These are phyloP conservation scores for Aspergillus vadensis DNA, from an alignment of 2,329 filamentous ascomycete species.

Conservation along the genomic window DNA sequence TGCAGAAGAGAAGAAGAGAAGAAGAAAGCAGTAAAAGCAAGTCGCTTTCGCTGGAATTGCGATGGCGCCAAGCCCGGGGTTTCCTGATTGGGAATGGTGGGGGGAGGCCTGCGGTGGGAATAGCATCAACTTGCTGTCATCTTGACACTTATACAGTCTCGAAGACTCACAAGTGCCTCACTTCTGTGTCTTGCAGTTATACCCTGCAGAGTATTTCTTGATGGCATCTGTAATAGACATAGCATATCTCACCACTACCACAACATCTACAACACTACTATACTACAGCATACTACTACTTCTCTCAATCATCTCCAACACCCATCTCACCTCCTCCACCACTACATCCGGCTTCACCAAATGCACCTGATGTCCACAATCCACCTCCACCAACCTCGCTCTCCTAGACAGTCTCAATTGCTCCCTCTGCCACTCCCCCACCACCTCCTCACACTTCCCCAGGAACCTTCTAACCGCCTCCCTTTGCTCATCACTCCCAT, in stretches of 20 bases:
- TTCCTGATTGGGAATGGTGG: slow-evolving; percentile 23
- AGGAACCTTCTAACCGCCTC: slow-evolving; percentile 32
- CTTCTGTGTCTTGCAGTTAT: too few relatives aligned
- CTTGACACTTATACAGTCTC: too few relatives aligned
- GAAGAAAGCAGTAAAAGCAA: slow-evolving; percentile 4
- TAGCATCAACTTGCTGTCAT: background rate
- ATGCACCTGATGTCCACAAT: slow-evolving; percentile 45
- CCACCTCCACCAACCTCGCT: slow-evolving; percentile 31
- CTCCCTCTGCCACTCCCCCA: slow-evolving; percentile 32
- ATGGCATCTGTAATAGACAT: too few relatives aligned
- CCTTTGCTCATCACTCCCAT: slow-evolving; percentile 37
- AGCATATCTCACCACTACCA: too few relatives aligned
- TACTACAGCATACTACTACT: background rate
- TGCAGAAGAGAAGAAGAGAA: background rate
- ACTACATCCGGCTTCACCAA: slow-evolving; percentile 40
- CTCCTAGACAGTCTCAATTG: slow-evolving; percentile 37
- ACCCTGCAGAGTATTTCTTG: too few relatives aligned
- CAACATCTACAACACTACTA: background rate
- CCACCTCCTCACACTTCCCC: slow-evolving; percentile 32
- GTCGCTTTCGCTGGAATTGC: slow-evolving; percentile 8
- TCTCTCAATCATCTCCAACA: slow-evolving; percentile 19
- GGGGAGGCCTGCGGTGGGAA: background rate
- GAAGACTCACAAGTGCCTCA: too few relatives aligned
- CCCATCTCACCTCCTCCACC: slow-evolving; percentile 41
- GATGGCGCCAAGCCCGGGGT: slow-evolving; percentile 24